Base-by-base conservation (phyloP, 805 yeast species). In the Hanseniaspora thailandica region DNA sequence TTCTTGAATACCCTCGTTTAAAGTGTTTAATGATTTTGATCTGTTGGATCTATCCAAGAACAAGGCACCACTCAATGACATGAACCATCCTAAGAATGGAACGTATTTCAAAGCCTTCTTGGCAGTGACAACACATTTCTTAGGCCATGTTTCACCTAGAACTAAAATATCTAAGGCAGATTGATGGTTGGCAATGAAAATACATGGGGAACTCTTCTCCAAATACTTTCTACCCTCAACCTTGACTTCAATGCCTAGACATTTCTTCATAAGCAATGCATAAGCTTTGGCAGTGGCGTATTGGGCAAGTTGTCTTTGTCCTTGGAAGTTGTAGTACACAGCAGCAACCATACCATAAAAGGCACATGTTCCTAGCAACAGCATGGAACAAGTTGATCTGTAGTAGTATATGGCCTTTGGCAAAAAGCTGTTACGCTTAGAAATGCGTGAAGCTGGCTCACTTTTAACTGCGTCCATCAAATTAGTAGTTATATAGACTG, bases 41-140 rank as follows among this genome's bases (percentile, higher is more conserved):
- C 86, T 78, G 64, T 80, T 81, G 5, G 80, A 70, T 65, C 99
- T 80, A 65, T 93, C 96, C 53, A 93, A 72, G 69, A 93, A 93
- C 60, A 90, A 83, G 1, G 97, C 84, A 12, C 96, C 96, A 57
- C 93, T 80, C 23, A 87, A 75, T 25, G 79, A 63, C 98, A 93
- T 89, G 70, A 89, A 93, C 97, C 97, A 90, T 13, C 99, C 99
- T 60, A 93, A 73, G 61, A 93, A 76, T 17, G 99, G 99, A 50
- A 87, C 72, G 64, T 78, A 86, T 61, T 85, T 80, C 62, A 93
- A 75, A 5, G 86, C 82, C 65, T 79, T 81, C 69, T 93, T 93
- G 34, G 97, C 93, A 1, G 97, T 93, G 45, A 93, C 96, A 7
- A 89, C 81, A 71, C 89, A 87, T 48, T 86, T 86, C 47, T 80